These are phyloP conservation scores for Macrolepiota fuliginosa DNA, from an alignment of 768 basidiomycete genomes.

Conservation along the genomic window DNA sequence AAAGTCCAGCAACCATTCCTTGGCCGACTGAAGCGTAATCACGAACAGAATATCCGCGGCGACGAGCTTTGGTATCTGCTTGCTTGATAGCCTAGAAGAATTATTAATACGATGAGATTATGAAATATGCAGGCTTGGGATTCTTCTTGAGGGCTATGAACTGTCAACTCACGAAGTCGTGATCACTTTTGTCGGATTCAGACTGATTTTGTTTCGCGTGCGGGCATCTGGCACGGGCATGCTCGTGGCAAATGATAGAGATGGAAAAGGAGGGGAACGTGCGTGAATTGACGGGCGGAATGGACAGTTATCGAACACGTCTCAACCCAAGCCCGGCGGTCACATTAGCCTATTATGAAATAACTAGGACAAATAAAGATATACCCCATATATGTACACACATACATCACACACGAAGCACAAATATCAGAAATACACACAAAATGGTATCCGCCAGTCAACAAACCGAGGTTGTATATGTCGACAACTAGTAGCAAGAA, in stretches of 20 bases:
- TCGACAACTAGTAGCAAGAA: neutral
- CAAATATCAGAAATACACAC: neutral
- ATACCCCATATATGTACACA: conserved; percentile 13
- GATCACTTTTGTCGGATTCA: conserved; percentile 54
- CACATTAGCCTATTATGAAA: conserved; percentile 14
- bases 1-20: conserved; percentile 63
- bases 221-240: conserved; percentile 70
- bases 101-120: conserved; percentile 5
- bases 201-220: conserved; percentile 61
- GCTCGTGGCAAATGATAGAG: conserved; percentile 19
- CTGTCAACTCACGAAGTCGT: conserved; percentile 44
- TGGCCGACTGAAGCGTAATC: conserved; percentile 57
- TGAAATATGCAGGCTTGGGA: neutral
- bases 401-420: conserved; percentile 8
- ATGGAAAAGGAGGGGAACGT: conserved; percentile 11
- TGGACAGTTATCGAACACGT: conserved; percentile 6
- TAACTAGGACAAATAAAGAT: conserved; percentile 30
- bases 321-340: conserved; percentile 1
- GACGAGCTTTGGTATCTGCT: conserved; percentile 52
- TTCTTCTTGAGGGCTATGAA: conserved; percentile 12
- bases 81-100: conserved; percentile 46
- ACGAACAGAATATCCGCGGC: conserved; percentile 65
- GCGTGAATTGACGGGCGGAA: neutral
- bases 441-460: neutral
- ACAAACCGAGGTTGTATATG: neutral